These are phyloP conservation scores for Aspergillus quadrilineatus DNA, from an alignment of 2,329 filamentous ascomycete species.

Conservation along the genomic window DNA sequence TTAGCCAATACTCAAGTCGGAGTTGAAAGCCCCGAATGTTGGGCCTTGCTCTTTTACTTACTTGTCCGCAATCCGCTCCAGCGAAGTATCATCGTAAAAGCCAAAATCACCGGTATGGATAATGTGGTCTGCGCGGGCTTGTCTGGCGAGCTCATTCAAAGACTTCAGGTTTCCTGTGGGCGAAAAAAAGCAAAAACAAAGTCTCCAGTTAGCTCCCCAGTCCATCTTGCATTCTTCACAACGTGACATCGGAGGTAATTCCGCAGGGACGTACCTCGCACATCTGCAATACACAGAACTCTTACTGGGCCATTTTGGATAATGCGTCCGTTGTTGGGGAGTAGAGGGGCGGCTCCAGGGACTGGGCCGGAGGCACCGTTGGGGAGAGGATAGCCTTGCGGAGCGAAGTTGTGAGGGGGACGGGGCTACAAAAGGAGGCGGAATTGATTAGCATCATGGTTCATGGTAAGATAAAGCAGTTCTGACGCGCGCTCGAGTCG, in stretches of 20 bases:
- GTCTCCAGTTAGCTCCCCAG: constrained; percentile 20
- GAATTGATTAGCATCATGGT: constrained; percentile 22
- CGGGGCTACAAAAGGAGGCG: constrained; percentile 36
- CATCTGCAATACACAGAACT: constrained; percentile 52
- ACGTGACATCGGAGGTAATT: neutral
- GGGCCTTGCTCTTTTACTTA: constrained; percentile 49
- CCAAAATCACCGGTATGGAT: constrained; percentile 99
- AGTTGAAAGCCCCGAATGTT: neutral
- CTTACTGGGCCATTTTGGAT: constrained; percentile 50
- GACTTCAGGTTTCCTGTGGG: constrained; percentile 83
- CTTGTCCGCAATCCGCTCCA: constrained; percentile 98
- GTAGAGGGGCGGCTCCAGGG: constrained; percentile 48
- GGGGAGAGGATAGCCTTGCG: constrained; percentile 46
- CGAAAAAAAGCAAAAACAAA: constrained; percentile 18
- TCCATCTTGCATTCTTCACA: neutral
- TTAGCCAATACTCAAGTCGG: neutral
- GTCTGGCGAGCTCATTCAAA: constrained; percentile 92
- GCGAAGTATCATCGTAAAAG: constrained; percentile 94
- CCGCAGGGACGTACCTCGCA: constrained; percentile 43
- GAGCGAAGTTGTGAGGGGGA: constrained; percentile 44
- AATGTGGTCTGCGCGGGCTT: constrained; percentile 93
- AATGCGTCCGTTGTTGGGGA: constrained; percentile 52
- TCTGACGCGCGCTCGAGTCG: constrained; percentile 9
- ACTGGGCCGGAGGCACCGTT: constrained; percentile 48
- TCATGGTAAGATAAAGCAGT: neutral